Evolutionary conservation across 495 filamentous ascomycete species (phyloP).

Genomic region (Aspergillus wentii): DNA sequence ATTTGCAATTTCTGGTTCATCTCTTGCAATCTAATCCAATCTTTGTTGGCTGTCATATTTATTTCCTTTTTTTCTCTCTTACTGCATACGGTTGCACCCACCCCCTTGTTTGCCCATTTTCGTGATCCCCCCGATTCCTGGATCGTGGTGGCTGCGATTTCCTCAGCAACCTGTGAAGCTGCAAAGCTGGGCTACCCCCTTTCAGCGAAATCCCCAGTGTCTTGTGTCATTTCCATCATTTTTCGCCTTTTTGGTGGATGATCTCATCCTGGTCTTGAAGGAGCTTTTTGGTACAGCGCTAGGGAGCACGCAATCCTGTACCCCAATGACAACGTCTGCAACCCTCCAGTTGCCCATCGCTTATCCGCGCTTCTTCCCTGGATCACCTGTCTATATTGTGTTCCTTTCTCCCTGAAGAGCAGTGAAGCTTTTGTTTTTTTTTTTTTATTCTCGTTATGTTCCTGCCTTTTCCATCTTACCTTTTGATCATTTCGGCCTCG

Average conservation of each 20-base stretch:
- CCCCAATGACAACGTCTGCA: conserved; percentile 30
- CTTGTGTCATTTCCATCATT: background rate
- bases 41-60: too few species aligned
- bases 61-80: background rate
- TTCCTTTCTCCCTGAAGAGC: background rate
- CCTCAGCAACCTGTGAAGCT: too few species aligned
- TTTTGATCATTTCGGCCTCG: conserved; percentile 8
- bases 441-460: too few species aligned
- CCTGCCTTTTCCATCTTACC: conserved; percentile 2
- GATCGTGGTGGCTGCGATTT: too few species aligned
- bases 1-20: background rate
- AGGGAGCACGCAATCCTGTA: conserved; percentile 45
- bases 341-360: conserved; percentile 15
- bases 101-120: background rate
- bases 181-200: too few species aligned
- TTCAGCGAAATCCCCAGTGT: too few species aligned
- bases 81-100: background rate
- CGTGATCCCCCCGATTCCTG: too few species aligned
- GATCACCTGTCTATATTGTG: conserved; percentile 3
- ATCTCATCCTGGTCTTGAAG: too few species aligned
- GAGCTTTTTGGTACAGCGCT: too few species aligned
- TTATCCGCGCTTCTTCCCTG: conserved; percentile 13
- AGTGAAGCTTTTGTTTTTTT: too few species aligned
- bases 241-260: background rate
- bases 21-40: too few species aligned